Base-by-base conservation (phyloP, 306 rosid genomes). In the Vigna radiata region DNA sequence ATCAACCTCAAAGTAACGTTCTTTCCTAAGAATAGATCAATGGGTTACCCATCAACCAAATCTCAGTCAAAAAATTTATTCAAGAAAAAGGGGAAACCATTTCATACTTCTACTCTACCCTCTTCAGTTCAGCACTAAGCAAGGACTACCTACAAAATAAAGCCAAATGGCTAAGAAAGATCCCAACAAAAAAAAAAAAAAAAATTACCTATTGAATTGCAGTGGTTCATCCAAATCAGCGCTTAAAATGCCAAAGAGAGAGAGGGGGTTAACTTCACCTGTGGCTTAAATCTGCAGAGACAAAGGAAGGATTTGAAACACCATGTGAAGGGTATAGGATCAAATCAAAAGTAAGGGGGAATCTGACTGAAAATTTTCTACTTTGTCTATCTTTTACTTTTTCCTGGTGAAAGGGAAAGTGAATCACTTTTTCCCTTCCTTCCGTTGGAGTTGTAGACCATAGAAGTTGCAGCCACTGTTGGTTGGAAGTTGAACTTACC, bases 371-470 rank as follows among this genome's bases (percentile, higher is more conserved):
- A 72, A 55, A 60, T 2, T 31, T 70, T 11, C 15, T 16, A 78
- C 77, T 78, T 78, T 44, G 68, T 66, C 67, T 21, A 53, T 52
- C 63, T 65, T 66, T 31, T 9, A 54, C 81, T 66, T 67, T 61
- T 31, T 61, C 7, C 21, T 79, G 77, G 77, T 70, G 82, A 70
- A 79, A 70, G 82, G 77, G 81, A 79, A 77, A 90, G 95, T 79
- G 33, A 70, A 52, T 81, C 31, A 27, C 83, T 84, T 83, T 87
- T 63, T 72, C 54, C 52, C 48, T 80, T 81, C 27, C 79, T 69
- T 43, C 82, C 69, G 74, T 77, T 67, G 83, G 54, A 78, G 75
- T 68, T 68, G 49, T 74, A 68, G 33, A 78, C 59, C 80, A 73
- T 72, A 61, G 80, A 85, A 67, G 72, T 76, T 79, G 82, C 83